Evolutionary conservation across 1,284 basidiomycete species (phyloP).

Genomic region (Anthracocystis panici-leucophaei): DNA sequence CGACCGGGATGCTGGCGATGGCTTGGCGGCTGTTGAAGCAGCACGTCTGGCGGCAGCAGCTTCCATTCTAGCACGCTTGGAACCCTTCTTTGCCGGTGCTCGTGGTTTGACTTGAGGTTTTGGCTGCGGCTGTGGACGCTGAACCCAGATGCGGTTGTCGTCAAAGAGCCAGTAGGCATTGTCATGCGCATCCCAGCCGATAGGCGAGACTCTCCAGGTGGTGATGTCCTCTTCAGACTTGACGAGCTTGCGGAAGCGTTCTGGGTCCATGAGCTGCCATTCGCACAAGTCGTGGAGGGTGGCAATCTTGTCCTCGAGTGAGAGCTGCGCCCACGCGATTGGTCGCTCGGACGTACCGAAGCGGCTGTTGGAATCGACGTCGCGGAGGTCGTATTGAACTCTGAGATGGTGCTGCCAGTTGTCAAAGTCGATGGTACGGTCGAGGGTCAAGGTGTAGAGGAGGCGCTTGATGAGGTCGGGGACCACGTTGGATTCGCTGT

Average conservation of each 20-base stretch:
- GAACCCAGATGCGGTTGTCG: conserved; percentile 87
- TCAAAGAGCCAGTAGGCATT: conserved; percentile 92
- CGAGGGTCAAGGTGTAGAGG: conserved; percentile 72
- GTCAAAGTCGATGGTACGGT: conserved; percentile 70
- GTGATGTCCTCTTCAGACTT: conserved; percentile 72
- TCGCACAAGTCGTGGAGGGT: conserved; percentile 70
- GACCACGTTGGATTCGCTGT: conserved; percentile 70
- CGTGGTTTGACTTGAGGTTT: conserved; percentile 36
- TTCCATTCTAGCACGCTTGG: conserved; percentile 39
- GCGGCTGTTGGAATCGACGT: conserved; percentile 29
- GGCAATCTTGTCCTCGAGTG: conserved; percentile 71
- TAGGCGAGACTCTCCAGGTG: conserved; percentile 78
- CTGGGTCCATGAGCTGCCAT: conserved; percentile 73
- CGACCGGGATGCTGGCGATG: conserved; percentile 74
- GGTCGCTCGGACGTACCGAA: conserved; percentile 62
- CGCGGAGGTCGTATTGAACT: conserved; percentile 48
- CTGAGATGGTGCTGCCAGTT: conserved; percentile 60
- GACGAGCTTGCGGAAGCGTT: conserved; percentile 72
- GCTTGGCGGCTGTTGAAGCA: conserved; percentile 72
- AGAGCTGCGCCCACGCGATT: conserved; percentile 71
- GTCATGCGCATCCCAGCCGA: conserved; percentile 83
- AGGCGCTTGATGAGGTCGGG: conserved; percentile 71
- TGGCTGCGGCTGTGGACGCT: conserved; percentile 72
- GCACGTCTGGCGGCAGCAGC: conserved; percentile 57
- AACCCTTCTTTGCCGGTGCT: conserved; percentile 51